Conservation (phyloP, 1,284 basidiomycete genomes). For the Pyrrhoderma noxium region DNA sequence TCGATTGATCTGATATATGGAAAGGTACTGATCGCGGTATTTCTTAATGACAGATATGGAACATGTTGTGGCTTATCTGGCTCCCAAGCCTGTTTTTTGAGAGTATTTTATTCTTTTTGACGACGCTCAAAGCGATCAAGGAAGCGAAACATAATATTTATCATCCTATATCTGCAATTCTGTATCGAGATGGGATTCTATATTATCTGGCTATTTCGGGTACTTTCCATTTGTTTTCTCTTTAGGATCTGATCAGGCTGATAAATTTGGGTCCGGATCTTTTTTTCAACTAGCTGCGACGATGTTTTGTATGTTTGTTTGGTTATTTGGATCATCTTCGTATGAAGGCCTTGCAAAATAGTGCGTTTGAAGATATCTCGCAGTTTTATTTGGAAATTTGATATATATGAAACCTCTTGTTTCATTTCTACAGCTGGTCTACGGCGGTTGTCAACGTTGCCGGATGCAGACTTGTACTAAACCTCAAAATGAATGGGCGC, state of each 20-base stretch:
- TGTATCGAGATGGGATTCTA: conserved; percentile 18
- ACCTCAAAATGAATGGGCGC: conserved; percentile 16
- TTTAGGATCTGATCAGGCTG: background rate
- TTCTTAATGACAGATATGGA: conserved; percentile 10
- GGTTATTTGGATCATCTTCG: conserved; percentile 8
- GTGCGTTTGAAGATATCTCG: background rate
- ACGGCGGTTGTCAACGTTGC: conserved; percentile 18
- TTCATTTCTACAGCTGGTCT: conserved; percentile 10
- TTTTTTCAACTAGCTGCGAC: conserved; percentile 7
- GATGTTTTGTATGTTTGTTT: conserved; percentile 17
- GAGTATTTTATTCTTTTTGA: conserved; percentile 14
- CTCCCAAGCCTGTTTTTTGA: conserved; percentile 16
- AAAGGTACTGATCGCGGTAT: background rate
- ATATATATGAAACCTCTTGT: background rate
- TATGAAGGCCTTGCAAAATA: conserved; percentile 16
- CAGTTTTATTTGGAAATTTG: background rate
- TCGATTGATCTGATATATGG: background rate
- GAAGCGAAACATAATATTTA: conserved; percentile 13
- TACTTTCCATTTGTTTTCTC: background rate
- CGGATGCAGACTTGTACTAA: conserved; percentile 15
- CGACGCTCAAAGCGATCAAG: conserved; percentile 14
- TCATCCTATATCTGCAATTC: conserved; percentile 16
- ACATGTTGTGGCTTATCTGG: conserved; percentile 17
- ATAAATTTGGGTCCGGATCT: background rate
- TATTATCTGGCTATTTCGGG: conserved; percentile 16